phyloP scores from a whole-genome alignment of 2,329 filamentous ascomycete species.

The Colletotrichum tamarilloi region DNA sequence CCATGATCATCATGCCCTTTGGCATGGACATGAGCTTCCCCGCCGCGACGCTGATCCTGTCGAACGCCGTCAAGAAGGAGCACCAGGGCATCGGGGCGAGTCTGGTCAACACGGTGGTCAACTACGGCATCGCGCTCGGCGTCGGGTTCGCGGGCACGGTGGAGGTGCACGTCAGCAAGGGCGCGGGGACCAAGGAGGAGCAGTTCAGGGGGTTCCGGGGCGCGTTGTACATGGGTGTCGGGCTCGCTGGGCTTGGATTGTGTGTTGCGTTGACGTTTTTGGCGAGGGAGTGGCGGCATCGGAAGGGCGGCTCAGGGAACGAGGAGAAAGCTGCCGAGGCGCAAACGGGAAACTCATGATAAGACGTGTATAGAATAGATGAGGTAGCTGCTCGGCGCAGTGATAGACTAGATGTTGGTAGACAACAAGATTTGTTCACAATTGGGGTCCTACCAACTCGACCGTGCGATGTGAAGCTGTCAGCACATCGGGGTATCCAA shows the following conservation, averaged over 20 bases:
- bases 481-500: too few species aligned
- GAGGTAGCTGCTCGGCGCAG: not conserved
- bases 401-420: not conserved
- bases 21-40: constrained; percentile 77
- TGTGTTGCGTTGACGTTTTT: constrained; percentile 18
- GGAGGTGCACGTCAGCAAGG: constrained; percentile 54
- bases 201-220: constrained; percentile 49
- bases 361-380: not conserved
- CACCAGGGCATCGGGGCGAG: constrained; percentile 61
- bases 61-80: constrained; percentile 58
- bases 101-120: constrained; percentile 73
- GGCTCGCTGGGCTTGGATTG: constrained; percentile 41
- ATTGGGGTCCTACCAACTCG: too few species aligned
- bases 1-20: constrained; percentile 67
- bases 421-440: not conserved
- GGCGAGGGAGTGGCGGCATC: constrained; percentile 29
- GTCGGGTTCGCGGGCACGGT: constrained; percentile 75
- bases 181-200: constrained; percentile 37
- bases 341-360: not conserved
- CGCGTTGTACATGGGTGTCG: constrained; percentile 55
- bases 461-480: too few species aligned
- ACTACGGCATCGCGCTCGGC: constrained; percentile 75
- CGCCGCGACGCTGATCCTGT: constrained; percentile 69
- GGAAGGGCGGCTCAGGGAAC: not conserved
- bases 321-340: constrained; percentile 19